These are phyloP conservation scores for Nannochloris sp. DNA, from an alignment of 139 green algal genomes.

Conservation along the genomic window DNA sequence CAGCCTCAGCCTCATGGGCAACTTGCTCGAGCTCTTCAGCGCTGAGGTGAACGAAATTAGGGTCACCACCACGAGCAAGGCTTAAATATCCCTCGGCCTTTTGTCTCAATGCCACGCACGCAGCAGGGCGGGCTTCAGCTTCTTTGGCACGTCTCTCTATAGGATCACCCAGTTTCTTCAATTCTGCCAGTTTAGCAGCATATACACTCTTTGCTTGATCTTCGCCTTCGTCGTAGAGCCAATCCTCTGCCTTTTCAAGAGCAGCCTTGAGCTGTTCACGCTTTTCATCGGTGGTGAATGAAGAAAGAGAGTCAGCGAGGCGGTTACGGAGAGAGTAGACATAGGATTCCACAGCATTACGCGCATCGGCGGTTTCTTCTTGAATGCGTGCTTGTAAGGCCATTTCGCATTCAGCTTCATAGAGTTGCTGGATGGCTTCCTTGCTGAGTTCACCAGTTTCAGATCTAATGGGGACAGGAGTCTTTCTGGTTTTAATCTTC, in stretches of 20 bases:
- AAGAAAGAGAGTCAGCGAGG: constrained; percentile 50
- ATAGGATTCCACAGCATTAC: constrained; percentile 95
- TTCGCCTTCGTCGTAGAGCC: constrained; percentile 99
- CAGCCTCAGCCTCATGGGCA: constrained; percentile 60
- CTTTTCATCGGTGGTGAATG: constrained; percentile 62
- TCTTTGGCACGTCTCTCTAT: constrained; percentile 51
- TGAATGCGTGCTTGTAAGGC: constrained; percentile 69
- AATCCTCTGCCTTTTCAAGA: constrained; percentile 79
- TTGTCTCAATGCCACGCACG: constrained; percentile 14
- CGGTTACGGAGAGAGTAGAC: constrained; percentile 83
- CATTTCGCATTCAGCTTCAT: constrained; percentile 63
- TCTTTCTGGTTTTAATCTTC: constrained; percentile 44
- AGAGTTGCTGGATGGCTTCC: constrained; percentile 31
- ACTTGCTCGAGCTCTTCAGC: constrained; percentile 70
- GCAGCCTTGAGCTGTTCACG: constrained; percentile 42
- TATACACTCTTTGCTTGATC: constrained; percentile 89
- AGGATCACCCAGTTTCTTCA: constrained; percentile 61
- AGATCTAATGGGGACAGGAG: constrained; percentile 18
- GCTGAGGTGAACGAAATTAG: constrained; percentile 73
- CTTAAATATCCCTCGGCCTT: constrained; percentile 42
- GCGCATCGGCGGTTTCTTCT: constrained; percentile 92
- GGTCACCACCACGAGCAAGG: constrained; percentile 35
- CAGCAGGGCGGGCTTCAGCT: constrained; percentile 17
- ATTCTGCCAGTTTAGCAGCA: constrained; percentile 79
- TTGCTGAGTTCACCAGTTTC: constrained; percentile 30